Conservation (phyloP, 306 rosid species). For the Castanopsis chinensis region DNA sequence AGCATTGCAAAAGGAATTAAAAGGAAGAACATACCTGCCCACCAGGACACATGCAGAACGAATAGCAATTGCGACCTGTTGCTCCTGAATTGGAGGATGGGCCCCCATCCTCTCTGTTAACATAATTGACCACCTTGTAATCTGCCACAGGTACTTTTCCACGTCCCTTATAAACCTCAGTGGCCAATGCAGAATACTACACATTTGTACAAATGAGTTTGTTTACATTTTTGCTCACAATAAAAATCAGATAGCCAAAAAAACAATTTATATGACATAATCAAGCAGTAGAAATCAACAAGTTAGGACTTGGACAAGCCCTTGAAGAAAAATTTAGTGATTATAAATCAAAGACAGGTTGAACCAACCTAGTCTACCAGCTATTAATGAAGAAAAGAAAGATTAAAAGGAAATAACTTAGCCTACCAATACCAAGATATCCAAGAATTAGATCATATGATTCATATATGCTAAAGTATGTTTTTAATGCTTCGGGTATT, state of each 20-base stretch:
- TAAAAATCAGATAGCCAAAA: conserved; percentile 15
- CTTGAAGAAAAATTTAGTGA: not conserved
- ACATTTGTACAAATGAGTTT: conserved; percentile 24
- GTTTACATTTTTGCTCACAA: conserved; percentile 16
- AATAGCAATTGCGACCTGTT: conserved; percentile 73
- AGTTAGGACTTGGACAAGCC: not conserved
- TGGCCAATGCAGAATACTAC: conserved; percentile 85
- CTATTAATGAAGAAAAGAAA: not conserved
- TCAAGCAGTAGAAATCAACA: not conserved
- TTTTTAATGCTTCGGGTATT: not conserved
- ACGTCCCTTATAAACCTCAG: conserved; percentile 78
- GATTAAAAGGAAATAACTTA: not conserved
- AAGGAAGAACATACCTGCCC: conserved; percentile 71
- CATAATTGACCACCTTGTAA: conserved; percentile 76
- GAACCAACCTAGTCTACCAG: not conserved
- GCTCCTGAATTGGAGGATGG: conserved; percentile 35
- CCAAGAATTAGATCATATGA: not conserved
- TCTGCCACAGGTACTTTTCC: conserved; percentile 97
- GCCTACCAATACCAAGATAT: not conserved
- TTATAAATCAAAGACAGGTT: not conserved
- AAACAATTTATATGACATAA: conserved; percentile 5
- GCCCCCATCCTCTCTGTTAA: conserved; percentile 33
- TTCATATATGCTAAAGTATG: not conserved
- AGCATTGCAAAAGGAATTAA: conserved; percentile 20
- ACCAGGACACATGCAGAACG: conserved; percentile 99